Evolutionary conservation across 441 rosid species (phyloP), one percentile per base, ranked within the genome.

Genomic region (Viola pubescens): DNA sequence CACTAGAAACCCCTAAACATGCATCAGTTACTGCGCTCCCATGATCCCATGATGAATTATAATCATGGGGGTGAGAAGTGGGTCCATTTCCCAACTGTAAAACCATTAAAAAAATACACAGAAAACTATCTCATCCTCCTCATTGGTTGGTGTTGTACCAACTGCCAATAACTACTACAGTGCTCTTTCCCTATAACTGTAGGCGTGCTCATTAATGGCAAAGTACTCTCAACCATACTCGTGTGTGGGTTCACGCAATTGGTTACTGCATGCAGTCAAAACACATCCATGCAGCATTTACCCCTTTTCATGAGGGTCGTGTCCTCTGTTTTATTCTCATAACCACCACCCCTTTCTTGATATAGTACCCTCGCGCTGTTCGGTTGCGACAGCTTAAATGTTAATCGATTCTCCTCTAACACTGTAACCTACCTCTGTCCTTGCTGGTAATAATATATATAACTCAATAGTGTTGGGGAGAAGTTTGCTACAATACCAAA

Each of bases 291-390:
- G 52, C 65, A 49, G 91, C 95, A 90, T 85, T 87, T 83, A 87
- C 84, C 89, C 58, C 86, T 0, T 57, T 81, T 90, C 97, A 87
- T 85, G 94, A 66, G 88, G 81, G 74, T 70, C 79, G 85, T 72
- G 76, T 71, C 70, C 78, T 68, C 54, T 64, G 40, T 71, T 69
- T 78, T 74, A 74, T 63, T 8, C 65, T 66, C 37, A 74, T 57
- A 59, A 40, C 75, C 55, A 68, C 65, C 64, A 62, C 66, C 59
- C 14, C 54, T 19, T 45, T 16, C 65, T 26, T 11, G 57, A 58
- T 60, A 60, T 26, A 68, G 56, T 59, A 11, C 48, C 48, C 42
- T 19, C 3, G 10, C 43, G 11, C 39, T 40, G 38, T 34, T 43
- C 59, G 44, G 54, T 11, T 53, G 16, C 60, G 0, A 42, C 34